Base-by-base conservation (phyloP, 2,329 filamentous ascomycete genomes). In the Exophiala phaeomuriformis region DNA sequence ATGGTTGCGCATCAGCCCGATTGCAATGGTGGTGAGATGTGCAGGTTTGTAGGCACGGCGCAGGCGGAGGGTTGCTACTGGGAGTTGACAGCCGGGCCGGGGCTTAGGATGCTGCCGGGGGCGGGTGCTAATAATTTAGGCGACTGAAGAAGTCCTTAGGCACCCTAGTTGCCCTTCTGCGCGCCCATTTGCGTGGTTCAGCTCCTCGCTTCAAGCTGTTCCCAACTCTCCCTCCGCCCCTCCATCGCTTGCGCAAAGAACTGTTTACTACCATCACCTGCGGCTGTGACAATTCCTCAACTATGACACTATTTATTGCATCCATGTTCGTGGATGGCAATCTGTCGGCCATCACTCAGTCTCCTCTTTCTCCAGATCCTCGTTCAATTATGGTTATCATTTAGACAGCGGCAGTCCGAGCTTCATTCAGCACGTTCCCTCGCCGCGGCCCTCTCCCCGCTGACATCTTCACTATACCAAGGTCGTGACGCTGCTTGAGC, bases 331-430 rank as follows among this genome's bases (percentile, higher is more conserved):
- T 39, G 36, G 36, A n/a, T 39, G 1, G n/a, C 10, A 39, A 12
- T 39, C 36, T n/a, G 19, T 19, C 36, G 9, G 1, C 36, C 9
- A 10, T 39, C 36, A 12, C 5, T 5, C 36, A 12, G n/a, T 8
- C 33, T 35, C 9, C 33, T 35, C 9, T 12, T 39, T 39, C 10
- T 39, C 36, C 10, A 12, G 36, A n/a, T 8, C 42, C 4, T 27
- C 6, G 33, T 48, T 28, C 28, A 49, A 40, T 49, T 53, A 53
- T 48, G 51, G 51, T 53, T 53, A 53, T 53, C 51, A 29, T 30
- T 32, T 30, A 10, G 51, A 53, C 51, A 53, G 51, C 45, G 36
- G 45, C 36, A 39, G 51, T 32, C 51, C 43, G 41, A 52, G 50
- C 50, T 47, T 36, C 30, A 40, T 47, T 45, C 4, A 45, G 42